Percentiles rank a stretch among this genome's conserved stretches.
phyloP scores from a whole-genome alignment of 2,329 filamentous ascomycete species.

The Trichoderma cornu-damae region DNA sequence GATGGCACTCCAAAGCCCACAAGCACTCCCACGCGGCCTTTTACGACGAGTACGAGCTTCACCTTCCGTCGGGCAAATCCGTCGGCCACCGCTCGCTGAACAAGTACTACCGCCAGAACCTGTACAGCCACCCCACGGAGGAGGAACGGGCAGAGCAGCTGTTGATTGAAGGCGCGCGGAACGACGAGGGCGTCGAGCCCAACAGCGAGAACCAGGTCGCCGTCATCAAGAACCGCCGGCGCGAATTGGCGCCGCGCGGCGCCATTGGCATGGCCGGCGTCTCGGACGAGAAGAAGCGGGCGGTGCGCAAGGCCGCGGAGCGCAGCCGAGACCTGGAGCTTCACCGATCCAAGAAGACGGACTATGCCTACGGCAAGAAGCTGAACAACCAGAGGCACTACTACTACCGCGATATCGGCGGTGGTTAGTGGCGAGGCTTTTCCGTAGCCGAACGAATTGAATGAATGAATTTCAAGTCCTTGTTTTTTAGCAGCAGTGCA shows the following conservation, averaged over 20 bases:
- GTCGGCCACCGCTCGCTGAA: conserved; percentile 86
- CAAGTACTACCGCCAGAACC: conserved; percentile 87
- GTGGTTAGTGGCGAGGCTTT: conserved; percentile 34
- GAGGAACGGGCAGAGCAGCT: conserved; percentile 69
- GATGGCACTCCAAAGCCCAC: conserved; percentile 79
- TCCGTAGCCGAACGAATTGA: neutral
- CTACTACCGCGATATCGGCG: conserved; percentile 47
- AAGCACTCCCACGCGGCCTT: conserved; percentile 70
- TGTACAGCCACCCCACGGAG: conserved; percentile 73
- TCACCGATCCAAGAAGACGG: conserved; percentile 56
- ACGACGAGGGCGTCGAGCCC: conserved; percentile 36
- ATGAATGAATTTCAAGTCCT: neutral
- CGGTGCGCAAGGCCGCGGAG: conserved; percentile 62
- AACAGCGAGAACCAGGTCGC: conserved; percentile 33
- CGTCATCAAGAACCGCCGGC: conserved; percentile 37
- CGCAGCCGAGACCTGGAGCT: conserved; percentile 62
- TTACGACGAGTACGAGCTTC: conserved; percentile 88
- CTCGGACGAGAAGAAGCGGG: conserved; percentile 66
- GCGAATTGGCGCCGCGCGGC: conserved; percentile 59
- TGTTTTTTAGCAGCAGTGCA: too few relatives aligned
- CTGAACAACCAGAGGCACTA: conserved; percentile 67
- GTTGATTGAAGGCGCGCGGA: conserved; percentile 47
- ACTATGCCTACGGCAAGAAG: conserved; percentile 66
- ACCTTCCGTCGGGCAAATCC: conserved; percentile 82
- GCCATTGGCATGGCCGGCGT: conserved; percentile 76